These are phyloP conservation scores for Cenchrus fungigraminus DNA, from an alignment of 176 grass and related monocot genomes.

Conservation along the genomic window DNA sequence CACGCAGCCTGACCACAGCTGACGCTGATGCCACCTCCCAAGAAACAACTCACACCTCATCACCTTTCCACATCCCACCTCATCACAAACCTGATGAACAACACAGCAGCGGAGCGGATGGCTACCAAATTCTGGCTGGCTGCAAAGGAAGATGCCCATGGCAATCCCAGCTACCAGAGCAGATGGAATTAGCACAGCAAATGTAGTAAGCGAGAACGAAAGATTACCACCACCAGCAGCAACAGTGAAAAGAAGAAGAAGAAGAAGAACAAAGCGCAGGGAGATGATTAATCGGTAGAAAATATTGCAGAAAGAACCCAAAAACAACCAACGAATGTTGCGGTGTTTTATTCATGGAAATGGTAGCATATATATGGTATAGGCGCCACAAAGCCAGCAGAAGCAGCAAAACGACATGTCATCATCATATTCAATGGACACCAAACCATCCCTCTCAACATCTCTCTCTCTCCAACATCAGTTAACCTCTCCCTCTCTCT, in stretches of 20 bases:
- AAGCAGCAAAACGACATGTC: slow-evolving; percentile 41
- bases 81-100: background rate
- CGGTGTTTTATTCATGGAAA: slow-evolving; percentile 81
- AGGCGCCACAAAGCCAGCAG: slow-evolving; percentile 60
- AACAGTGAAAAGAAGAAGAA: too few species aligned
- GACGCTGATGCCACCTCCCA: slow-evolving; percentile 15
- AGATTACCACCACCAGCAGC: background rate
- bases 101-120: background rate
- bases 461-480: slow-evolving; percentile 5
- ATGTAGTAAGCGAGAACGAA: background rate
- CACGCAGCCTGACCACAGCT: background rate
- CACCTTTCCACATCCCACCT: background rate
- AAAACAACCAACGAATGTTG: slow-evolving; percentile 49
- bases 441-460: slow-evolving; percentile 45
- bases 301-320: background rate
- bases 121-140: background rate
- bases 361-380: slow-evolving; percentile 65
- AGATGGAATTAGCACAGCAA: background rate
- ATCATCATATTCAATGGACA: slow-evolving; percentile 30
- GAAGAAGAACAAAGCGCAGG: background rate
- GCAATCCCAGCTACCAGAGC: background rate
- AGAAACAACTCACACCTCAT: background rate
- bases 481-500: background rate
- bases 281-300: background rate
- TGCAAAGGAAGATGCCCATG: background rate